phyloP scores from a whole-genome alignment of 1,139 yeast species.

The Pichia sp. region DNA sequence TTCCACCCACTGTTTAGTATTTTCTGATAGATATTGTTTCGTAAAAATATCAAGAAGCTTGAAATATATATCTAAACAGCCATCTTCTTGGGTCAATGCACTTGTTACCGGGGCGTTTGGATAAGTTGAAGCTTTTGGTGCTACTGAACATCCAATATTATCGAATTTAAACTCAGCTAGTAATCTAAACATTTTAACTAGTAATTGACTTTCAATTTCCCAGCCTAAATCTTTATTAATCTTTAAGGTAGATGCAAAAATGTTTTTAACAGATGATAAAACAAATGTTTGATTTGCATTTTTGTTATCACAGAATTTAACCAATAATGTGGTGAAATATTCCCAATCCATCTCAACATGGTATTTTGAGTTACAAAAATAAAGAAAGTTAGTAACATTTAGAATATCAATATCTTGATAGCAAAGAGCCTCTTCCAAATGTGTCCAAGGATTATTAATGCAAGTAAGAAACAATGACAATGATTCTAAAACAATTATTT shows the following conservation, averaged over 20 bases:
- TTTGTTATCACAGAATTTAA: constrained; percentile 12
- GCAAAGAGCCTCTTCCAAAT: constrained; percentile 14
- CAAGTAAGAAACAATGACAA: constrained; percentile 18
- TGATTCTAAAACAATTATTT: constrained; percentile 19
- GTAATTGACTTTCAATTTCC: constrained; percentile 26
- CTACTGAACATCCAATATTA: constrained; percentile 19
- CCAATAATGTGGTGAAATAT: constrained; percentile 14
- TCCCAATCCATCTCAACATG: constrained; percentile 27
- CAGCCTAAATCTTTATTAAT: constrained; percentile 23
- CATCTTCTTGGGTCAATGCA: constrained; percentile 19
- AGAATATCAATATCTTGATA: constrained; percentile 11
- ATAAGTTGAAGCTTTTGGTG: constrained; percentile 12
- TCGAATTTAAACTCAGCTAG: constrained; percentile 26
- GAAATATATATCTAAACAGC: constrained; percentile 27
- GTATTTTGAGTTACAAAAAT: constrained; percentile 19
- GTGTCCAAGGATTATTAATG: constrained; percentile 23
- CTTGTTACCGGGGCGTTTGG: constrained; percentile 15
- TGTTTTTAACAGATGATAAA: constrained; percentile 5
- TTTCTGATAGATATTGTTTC: constrained; percentile 14
- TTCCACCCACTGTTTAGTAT: constrained; percentile 22
- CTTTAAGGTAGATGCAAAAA: constrained; percentile 18
- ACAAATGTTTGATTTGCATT: background rate
- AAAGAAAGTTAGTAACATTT: constrained; percentile 21
- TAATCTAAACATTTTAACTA: constrained; percentile 25
- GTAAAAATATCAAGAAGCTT: constrained; percentile 24